These are phyloP conservation scores for Wickerhamiella lipophila DNA, from an alignment of 805 yeast genomes.

Conservation along the genomic window DNA sequence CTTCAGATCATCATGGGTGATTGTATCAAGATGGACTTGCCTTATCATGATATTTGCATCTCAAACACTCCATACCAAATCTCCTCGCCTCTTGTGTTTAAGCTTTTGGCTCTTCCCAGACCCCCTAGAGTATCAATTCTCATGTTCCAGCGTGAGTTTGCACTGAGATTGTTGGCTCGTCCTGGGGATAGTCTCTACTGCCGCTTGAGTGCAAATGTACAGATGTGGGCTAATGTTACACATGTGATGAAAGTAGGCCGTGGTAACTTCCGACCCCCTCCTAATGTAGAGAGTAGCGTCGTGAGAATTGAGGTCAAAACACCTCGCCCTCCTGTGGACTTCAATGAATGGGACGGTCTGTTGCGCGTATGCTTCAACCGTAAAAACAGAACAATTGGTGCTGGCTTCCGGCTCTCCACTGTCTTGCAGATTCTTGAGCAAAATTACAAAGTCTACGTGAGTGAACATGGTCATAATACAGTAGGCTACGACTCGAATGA, in stretches of 20 bases:
- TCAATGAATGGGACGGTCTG: conserved; percentile 94
- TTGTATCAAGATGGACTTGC: conserved; percentile 88
- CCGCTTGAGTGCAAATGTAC: conserved; percentile 89
- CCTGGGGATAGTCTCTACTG: conserved; percentile 95
- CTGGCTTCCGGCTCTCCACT: conserved; percentile 77
- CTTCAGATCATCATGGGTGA: conserved; percentile 88
- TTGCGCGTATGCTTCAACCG: conserved; percentile 83
- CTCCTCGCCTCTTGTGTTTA: conserved; percentile 91
- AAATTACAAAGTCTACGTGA: conserved; percentile 70
- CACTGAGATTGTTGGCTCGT: conserved; percentile 79
- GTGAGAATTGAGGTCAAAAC: conserved; percentile 82
- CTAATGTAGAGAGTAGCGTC: conserved; percentile 94
- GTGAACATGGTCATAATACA: conserved; percentile 36
- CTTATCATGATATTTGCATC: conserved; percentile 90
- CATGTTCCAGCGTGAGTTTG: conserved; percentile 97
- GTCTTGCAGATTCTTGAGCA: conserved; percentile 71
- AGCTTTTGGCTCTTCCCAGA: conserved; percentile 72
- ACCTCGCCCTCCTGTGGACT: conserved; percentile 91
- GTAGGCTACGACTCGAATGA: conserved; percentile 33
- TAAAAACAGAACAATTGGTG: conserved; percentile 82
- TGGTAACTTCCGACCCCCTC: conserved; percentile 95
- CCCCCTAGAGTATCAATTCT: conserved; percentile 92
- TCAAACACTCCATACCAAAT: conserved; percentile 97
- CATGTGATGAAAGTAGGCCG: conserved; percentile 97
- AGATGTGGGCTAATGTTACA: conserved; percentile 99